Percentiles rank a stretch among this genome's conserved stretches.
These are phyloP conservation scores for Exophiala bonariae DNA, from an alignment of 2,329 filamentous ascomycete species.

Conservation along the genomic window DNA sequence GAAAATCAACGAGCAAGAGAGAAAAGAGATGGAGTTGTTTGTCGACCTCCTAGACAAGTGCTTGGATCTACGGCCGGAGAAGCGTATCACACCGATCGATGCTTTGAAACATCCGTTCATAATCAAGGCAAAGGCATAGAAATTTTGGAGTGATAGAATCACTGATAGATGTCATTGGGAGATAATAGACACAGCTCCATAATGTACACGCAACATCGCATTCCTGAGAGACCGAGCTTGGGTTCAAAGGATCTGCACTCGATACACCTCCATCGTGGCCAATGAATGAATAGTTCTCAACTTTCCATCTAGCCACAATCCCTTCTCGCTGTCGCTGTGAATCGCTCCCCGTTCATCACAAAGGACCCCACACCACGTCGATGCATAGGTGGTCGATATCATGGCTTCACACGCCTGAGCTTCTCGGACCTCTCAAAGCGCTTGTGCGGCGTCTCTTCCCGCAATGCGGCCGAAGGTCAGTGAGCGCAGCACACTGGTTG, in stretches of 20 bases:
- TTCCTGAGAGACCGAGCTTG: too few relatives aligned
- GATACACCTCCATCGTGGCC: too few relatives aligned
- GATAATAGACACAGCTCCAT: too few relatives aligned
- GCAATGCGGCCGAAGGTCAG: constrained; percentile 24
- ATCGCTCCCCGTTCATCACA: too few relatives aligned
- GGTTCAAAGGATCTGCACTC: too few relatives aligned
- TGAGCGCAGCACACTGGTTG: constrained; percentile 22
- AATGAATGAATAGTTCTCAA: too few relatives aligned
- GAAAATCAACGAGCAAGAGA: constrained; percentile 71
- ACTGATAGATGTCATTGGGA: too few relatives aligned
- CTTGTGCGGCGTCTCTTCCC: constrained; percentile 19
- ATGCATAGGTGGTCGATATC: too few relatives aligned
- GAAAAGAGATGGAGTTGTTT: constrained; percentile 78
- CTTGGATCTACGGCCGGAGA: constrained; percentile 85
- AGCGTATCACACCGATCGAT: constrained; percentile 81
- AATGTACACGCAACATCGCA: too few relatives aligned
- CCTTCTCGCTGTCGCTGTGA: neutral
- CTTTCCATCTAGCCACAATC: neutral
- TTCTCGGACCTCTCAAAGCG: constrained; percentile 11
- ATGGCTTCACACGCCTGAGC: too few relatives aligned
- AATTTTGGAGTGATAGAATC: too few relatives aligned
- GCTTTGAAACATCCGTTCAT: constrained; percentile 91
- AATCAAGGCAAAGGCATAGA: constrained; percentile 37
- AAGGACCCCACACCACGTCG: too few relatives aligned
- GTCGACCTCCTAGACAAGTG: constrained; percentile 86